Conservation (phyloP, 179 eudicot genomes). For the Patellifolia procumbens region DNA sequence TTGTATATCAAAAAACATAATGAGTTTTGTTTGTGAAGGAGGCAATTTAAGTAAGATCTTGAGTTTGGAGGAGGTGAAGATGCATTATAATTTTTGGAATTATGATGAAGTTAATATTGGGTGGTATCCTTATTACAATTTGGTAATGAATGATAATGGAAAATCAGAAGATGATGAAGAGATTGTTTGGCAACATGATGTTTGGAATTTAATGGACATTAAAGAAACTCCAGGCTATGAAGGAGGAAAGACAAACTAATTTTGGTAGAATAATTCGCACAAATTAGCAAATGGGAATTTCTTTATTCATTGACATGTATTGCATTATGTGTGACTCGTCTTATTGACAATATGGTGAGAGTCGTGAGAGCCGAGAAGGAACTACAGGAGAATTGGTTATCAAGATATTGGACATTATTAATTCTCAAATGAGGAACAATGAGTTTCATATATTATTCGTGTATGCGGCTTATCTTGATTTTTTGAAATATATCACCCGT, state of each 20-base stretch:
- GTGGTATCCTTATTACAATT: slow-evolving; percentile 30
- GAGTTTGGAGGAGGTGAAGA: slow-evolving; percentile 27
- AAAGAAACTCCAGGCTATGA: slow-evolving; percentile 16
- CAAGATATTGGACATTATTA: too few species aligned
- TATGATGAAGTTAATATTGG: slow-evolving; percentile 23
- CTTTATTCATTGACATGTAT: too few species aligned
- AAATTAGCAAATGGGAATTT: too few species aligned
- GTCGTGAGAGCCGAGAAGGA: too few species aligned
- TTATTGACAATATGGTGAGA: too few species aligned
- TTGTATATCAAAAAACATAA: background rate
- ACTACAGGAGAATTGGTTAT: too few species aligned
- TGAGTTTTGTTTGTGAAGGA: slow-evolving; percentile 18
- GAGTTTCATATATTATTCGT: too few species aligned
- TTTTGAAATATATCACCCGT: too few species aligned
- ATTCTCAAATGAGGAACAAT: too few species aligned
- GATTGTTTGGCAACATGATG: slow-evolving; percentile 41
- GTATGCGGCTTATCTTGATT: too few species aligned
- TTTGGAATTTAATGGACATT: slow-evolving; percentile 44
- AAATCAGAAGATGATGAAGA: slow-evolving; percentile 26
- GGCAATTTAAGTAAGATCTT: background rate
- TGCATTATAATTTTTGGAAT: slow-evolving; percentile 23
- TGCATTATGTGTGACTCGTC: too few species aligned
- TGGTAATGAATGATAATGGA: background rate
- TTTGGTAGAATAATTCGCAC: too few species aligned
- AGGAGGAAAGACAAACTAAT: background rate